A percentile compares a stretch with the other conserved stretches of the same genome.
phyloP scores from a whole-genome alignment of 805 yeast genomes.

The Metschnikowia dekortorum region DNA sequence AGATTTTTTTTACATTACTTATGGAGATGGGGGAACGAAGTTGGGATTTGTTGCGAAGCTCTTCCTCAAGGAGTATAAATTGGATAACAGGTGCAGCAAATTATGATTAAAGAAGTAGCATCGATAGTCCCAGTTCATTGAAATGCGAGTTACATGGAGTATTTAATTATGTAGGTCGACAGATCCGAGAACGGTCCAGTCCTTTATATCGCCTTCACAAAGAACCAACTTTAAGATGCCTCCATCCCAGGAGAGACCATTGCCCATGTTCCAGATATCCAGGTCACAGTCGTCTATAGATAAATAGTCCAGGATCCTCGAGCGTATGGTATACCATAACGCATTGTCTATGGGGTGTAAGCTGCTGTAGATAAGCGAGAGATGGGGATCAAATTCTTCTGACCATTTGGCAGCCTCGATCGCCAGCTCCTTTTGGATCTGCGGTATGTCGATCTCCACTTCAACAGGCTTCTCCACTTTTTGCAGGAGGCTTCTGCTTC shows the following conservation, averaged over 20 bases:
- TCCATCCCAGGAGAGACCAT: slow-evolving; percentile 56
- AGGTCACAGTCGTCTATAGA: slow-evolving; percentile 43
- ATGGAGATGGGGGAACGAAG: too few species aligned
- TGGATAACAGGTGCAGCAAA: too few species aligned
- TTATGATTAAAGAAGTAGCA: too few species aligned
- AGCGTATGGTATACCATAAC: slow-evolving; percentile 55
- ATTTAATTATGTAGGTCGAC: slow-evolving; percentile 33
- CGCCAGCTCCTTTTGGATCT: slow-evolving; percentile 42
- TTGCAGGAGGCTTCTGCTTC: slow-evolving; percentile 10
- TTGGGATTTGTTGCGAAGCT: background rate
- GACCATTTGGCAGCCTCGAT: slow-evolving; percentile 53
- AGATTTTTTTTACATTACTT: background rate
- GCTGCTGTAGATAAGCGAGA: slow-evolving; percentile 65
- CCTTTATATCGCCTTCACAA: slow-evolving; percentile 66
- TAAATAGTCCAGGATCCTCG: slow-evolving; percentile 62
- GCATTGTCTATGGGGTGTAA: slow-evolving; percentile 66
- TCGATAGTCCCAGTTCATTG: too few species aligned
- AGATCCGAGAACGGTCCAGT: slow-evolving; percentile 64
- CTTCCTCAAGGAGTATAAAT: background rate
- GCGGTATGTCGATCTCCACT: slow-evolving; percentile 25
- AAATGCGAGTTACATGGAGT: background rate
- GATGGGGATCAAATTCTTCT: slow-evolving; percentile 62
- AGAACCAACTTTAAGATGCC: slow-evolving; percentile 64
- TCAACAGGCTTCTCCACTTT: slow-evolving; percentile 16
- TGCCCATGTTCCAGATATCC: slow-evolving; percentile 27